Evolutionary conservation across 2,329 filamentous ascomycete species (phyloP).

Genomic region (Leptographium wingfieldii): DNA sequence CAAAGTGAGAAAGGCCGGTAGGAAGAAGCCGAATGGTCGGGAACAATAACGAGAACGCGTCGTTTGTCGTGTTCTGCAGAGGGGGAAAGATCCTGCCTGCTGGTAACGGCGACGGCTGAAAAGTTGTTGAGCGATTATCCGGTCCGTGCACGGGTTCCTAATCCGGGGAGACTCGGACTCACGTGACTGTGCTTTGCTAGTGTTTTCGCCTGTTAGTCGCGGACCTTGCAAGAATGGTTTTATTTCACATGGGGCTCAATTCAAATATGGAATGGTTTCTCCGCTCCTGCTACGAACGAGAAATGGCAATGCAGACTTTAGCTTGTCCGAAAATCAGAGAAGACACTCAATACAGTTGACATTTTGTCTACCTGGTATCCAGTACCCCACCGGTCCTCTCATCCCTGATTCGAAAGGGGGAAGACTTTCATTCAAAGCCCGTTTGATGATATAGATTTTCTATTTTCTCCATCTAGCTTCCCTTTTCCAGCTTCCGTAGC

Average conservation of each 20-base stretch:
- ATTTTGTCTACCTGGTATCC: conserved; percentile 9
- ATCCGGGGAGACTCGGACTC: neutral
- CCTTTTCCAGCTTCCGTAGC: neutral
- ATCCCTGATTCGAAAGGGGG: neutral
- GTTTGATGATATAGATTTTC: conserved; percentile 1
- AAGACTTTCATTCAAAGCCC: neutral
- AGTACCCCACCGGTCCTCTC: conserved; percentile 4
- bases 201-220: neutral
- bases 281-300: neutral
- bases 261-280: neutral
- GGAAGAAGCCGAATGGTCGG: neutral
- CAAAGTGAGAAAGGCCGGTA: neutral
- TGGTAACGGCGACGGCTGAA: neutral
- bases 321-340: neutral
- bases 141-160: neutral
- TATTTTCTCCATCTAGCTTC: neutral
- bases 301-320: neutral
- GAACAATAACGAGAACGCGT: neutral
- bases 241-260: too few species aligned
- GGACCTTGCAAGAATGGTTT: too few species aligned
- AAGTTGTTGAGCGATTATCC: neutral
- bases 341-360: neutral
- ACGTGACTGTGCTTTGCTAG: neutral
- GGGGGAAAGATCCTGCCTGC: neutral
- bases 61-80: neutral